Base-by-base conservation (phyloP, 257 asterid species). In the Hygrophila difformis region DNA sequence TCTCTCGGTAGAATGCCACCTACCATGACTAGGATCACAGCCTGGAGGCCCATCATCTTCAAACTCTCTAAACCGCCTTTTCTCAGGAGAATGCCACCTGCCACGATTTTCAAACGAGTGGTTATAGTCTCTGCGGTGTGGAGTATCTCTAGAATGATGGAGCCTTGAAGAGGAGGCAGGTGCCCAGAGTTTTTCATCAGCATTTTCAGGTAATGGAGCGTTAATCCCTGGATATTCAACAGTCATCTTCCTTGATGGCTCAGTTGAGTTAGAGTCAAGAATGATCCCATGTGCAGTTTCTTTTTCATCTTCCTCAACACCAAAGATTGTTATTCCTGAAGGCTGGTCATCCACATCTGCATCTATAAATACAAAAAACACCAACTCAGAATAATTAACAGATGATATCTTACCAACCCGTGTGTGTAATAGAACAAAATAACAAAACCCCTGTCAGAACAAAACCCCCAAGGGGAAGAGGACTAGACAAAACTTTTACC, bases 301-400 rank as follows among this genome's bases (percentile, higher is more conserved):
- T 49, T 65, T 82, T 58, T 56, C 57, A 9, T 1, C 45, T 62
- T 47, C 54, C 52, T 78, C 95, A 16, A 75, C 93, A 18, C 79
- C 93, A 66, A 82, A 91, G 44, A 91, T 91, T 29, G 93, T 91
- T 49, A 91, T 83, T 36, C 99, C 99, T 5, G 99, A 91, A 44
- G 99, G 95, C 63, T 66, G 74, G 47, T 82, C 81, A 55, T 73
- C 86, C 35, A 43, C 63, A 18, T 91, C 85, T 39, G 64, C 53
- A 51, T 72, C 86, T 76, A 61, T 9, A 60, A 55, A 47, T 38
- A 26, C 26, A 47, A 5, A 8, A 13, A 51, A 49, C 18, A 34
- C 21, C 24, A 5, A 28, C n/a, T n/a, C 18, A 55, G n/a, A 44
- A 24, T 26, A 35, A n/a, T 13, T 2, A 22, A 40, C 3, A 33